Evolutionary conservation across 352 stramenopile species (phyloP), one percentile per base, ranked within the genome.

Genomic region (Globisporangium alternatum): DNA sequence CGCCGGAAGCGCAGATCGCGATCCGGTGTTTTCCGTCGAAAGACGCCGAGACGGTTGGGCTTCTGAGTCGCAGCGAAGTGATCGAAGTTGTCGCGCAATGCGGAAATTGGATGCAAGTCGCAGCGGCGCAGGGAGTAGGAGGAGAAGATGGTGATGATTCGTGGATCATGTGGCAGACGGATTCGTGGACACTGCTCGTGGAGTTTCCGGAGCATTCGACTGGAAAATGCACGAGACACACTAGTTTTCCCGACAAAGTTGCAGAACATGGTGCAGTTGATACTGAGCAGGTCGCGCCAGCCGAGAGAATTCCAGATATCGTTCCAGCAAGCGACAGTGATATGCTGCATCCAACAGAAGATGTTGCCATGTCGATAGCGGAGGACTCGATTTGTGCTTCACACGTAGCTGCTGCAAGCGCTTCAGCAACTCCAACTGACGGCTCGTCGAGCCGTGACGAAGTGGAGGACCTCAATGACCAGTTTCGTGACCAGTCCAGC

Each of bases 151-250:
- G 75, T 41, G 31, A 67, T 2, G 78, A 76, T 41, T 71, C 69
- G 51, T 90, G 83, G 83, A 89, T 90, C 57, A 92, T 92, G 83
- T 85, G 77, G 70, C 70, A 71, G 33, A 89, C 76, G 17, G 80
- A 79, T 48, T 67, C 68, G 15, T 62, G 79, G 57, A 60, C 80
- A 17, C 44, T 90, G 30, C 72, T 90, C n/a, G 72, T 71, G 31
- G 78, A 89, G 44, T 62, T 76, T 0, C 28, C 62, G 3, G 61
- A 67, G 12, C 69, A 84, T 13, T 65, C 53, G 0, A 75, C 75
- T 13, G 45, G 35, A 8, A 62, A 21, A 22, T 88, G 74, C 33
- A 21, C 57, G 57, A 45, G 19, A 21, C 52, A 56, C 5, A 12
- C 28, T 7, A 15, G 39, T 19, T 49, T 28, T 10, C 15, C 31